These are phyloP conservation scores for Backusella sp. DNA, from an alignment of 192 early-diverging fungal genomes.

Conservation along the genomic window DNA sequence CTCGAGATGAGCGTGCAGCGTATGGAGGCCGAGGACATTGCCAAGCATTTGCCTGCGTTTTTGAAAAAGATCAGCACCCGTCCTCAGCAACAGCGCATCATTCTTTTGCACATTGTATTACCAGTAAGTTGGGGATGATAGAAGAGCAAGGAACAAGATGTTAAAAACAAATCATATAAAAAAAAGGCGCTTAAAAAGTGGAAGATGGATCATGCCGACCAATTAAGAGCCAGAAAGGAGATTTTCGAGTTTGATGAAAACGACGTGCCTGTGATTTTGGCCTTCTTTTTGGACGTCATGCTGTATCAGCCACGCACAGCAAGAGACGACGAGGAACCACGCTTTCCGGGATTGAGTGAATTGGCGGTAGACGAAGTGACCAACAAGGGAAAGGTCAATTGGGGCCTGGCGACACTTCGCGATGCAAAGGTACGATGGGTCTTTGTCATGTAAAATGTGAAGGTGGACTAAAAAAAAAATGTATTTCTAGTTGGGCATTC, in stretches of 20 bases:
- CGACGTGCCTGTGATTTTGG: conserved; percentile 56
- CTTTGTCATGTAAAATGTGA: conserved; percentile 10
- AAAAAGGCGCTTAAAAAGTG: conserved; percentile 41
- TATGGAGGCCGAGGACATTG: conserved; percentile 42
- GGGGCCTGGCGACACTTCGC: conserved; percentile 42
- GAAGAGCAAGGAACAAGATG: too few species aligned
- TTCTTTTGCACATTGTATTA: conserved; percentile 62
- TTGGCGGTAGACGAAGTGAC: conserved; percentile 58
- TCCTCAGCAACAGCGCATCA: conserved; percentile 55
- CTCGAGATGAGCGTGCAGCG: conserved; percentile 74
- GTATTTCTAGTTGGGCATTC: conserved; percentile 42
- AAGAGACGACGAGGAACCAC: conserved; percentile 5
- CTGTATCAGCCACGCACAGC: conserved; percentile 53
- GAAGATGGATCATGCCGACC: conserved; percentile 39
- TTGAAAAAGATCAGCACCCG: conserved; percentile 59
- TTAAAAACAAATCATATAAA: too few species aligned
- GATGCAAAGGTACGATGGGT: conserved; percentile 25
- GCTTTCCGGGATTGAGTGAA: conserved; percentile 56
- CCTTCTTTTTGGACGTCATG: conserved; percentile 62
- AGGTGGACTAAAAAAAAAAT: conserved; percentile 21
- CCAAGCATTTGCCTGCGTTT: conserved; percentile 55
- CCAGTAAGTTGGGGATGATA: conserved; percentile 44
- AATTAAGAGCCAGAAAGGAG: conserved; percentile 39
- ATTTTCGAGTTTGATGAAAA: conserved; percentile 55
- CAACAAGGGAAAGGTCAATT: conserved; percentile 71